Conservation (phyloP, 805 yeast genomes). For the Tetrapisispora taiwanensis region DNA sequence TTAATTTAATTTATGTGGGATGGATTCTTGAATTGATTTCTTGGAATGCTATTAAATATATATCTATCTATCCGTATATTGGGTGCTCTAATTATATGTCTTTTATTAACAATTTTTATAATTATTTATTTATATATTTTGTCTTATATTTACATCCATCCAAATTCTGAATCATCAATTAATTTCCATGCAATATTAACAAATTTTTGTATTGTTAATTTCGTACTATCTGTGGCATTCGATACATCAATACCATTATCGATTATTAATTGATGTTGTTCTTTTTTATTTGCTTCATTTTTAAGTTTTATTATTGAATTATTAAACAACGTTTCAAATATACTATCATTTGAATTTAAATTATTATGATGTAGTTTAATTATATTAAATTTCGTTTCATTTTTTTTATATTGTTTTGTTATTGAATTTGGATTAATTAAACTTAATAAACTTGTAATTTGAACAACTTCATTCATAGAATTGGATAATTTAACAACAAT, state of each 20-base stretch:
- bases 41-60: no score
- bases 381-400: not conserved
- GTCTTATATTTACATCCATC: conserved; percentile 18
- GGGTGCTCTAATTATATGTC: no score
- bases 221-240: not conserved
- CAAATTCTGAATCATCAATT: conserved; percentile 25
- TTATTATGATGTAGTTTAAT: not conserved
- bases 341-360: not conserved
- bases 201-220: conserved; percentile 7
- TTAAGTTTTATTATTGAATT: not conserved
- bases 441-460: conserved; percentile 23
- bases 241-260: not conserved
- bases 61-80: no score
- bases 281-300: not conserved
- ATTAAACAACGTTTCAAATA: not conserved
- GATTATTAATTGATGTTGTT: not conserved
- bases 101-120: no score
- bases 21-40: no score
- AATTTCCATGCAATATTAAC: conserved; percentile 24
- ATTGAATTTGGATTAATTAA: conserved; percentile 21
- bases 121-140: not conserved
- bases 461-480: conserved; percentile 27
- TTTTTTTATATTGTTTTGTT: conserved; percentile 4
- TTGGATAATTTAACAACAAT: conserved; percentile 25
- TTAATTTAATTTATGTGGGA: no score